Percentiles rank a stretch among this genome's conserved stretches.
phyloP scores from a whole-genome alignment of 2,329 filamentous ascomycete genomes.

The Cercospora zeae-maydis region DNA sequence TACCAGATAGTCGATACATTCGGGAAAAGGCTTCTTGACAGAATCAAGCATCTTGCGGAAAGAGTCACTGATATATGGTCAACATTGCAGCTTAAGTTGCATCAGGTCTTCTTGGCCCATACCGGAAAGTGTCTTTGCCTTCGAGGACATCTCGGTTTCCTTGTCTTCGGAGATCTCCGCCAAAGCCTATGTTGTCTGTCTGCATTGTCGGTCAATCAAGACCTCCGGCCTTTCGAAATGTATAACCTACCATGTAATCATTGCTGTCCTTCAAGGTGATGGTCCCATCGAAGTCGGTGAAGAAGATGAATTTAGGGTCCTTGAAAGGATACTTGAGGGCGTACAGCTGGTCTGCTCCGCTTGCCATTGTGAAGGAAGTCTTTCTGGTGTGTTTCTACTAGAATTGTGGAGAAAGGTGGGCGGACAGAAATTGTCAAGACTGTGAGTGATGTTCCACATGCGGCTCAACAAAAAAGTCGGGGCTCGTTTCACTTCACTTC shows the following conservation, averaged over 20 bases:
- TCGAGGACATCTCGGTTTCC: slow-evolving; percentile 75
- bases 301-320: slow-evolving; percentile 90
- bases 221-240: background rate
- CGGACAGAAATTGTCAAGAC: background rate
- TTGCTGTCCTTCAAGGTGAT: slow-evolving; percentile 75
- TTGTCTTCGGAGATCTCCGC: slow-evolving; percentile 63
- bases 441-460: slow-evolving; percentile 7
- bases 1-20: slow-evolving; percentile 75
- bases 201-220: slow-evolving; percentile 59
- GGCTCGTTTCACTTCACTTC: slow-evolving; percentile 6
- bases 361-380: slow-evolving; percentile 11
- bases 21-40: slow-evolving; percentile 71
- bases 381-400: background rate
- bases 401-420: background rate
- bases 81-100: background rate
- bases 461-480: slow-evolving; percentile 15
- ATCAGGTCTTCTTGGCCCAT: slow-evolving; percentile 9
- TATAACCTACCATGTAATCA: slow-evolving; percentile 56
- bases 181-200: slow-evolving; percentile 91
- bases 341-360: slow-evolving; percentile 36
- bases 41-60: slow-evolving; percentile 93
- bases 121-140: slow-evolving; percentile 68
- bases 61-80: slow-evolving; percentile 54
- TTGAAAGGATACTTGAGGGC: slow-evolving; percentile 45
- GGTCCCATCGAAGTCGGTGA: slow-evolving; percentile 97